phyloP scores from a whole-genome alignment of 345 rosid species.

The Brassica incana region DNA sequence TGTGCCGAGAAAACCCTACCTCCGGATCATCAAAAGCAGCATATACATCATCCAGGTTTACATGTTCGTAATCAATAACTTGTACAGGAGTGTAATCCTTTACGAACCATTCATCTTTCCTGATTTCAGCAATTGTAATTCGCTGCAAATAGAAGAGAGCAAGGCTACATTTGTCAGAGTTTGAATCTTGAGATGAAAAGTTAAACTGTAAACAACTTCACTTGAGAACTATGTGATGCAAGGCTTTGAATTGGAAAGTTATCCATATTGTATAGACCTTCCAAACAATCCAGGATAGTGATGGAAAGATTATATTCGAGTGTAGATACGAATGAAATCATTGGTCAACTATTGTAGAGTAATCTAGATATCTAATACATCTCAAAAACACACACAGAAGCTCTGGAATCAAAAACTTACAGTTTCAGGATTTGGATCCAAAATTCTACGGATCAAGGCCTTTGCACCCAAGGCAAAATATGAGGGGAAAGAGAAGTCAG shows the following conservation, averaged over 20 bases:
- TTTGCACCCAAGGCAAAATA: constrained; percentile 90
- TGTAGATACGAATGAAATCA: constrained; percentile 11
- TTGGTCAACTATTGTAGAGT: background rate
- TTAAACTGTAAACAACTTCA: background rate
- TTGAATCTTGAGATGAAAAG: constrained; percentile 3
- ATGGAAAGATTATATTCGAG: background rate
- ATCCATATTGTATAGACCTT: background rate
- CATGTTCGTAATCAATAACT: constrained; percentile 81
- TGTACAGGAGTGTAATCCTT: constrained; percentile 64
- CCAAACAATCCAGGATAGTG: background rate
- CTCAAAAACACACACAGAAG: constrained; percentile 13
- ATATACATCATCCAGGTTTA: constrained; percentile 90
- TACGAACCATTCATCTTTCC: constrained; percentile 80
- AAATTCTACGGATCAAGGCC: constrained; percentile 70
- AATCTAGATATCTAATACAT: constrained; percentile 21
- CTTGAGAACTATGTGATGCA: background rate
- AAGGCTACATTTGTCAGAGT: background rate
- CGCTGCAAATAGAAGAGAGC: constrained; percentile 52
- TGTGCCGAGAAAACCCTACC: constrained; percentile 44
- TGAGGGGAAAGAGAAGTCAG: constrained; percentile 84
- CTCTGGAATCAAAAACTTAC: constrained; percentile 47
- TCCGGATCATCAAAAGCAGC: constrained; percentile 88
- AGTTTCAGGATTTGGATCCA: constrained; percentile 88
- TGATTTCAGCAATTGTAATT: constrained; percentile 73
- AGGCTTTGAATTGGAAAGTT: constrained; percentile 5